Base-by-base conservation (phyloP, 2,329 filamentous ascomycete species). In the Phoma herbarum region DNA sequence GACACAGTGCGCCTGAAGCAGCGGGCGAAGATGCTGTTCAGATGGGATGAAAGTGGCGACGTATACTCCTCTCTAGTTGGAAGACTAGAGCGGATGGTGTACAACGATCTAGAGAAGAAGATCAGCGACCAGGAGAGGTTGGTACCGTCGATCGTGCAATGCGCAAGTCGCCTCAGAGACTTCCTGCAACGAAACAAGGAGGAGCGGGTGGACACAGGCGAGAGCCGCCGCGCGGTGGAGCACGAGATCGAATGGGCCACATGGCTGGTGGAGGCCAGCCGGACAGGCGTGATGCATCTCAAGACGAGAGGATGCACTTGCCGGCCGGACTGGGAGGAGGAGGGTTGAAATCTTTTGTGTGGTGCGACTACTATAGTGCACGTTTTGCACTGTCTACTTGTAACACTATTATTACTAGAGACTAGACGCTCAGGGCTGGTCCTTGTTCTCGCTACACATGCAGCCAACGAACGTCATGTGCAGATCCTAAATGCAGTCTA, bases 171-270 rank as follows among this genome's bases (percentile, higher is more conserved):
- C 37, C 26, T 76, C n/a, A 39, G 50, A 4, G 51, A 65, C 9
- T 71, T 63, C 23, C 37, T 76, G 10, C 18, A 61, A 3, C 50
- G 31, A 22, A 63, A 59, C 14, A 57, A 60, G 9, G 55, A 65
- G 1, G 67, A 60, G 11, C 58, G 71, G 5, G 33, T 73, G 0
- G 55, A 58, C 45, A 72, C 64, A 4, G 74, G 74, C 0, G 72
- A 75, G 52, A 50, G 50, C 14, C 41, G 51, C 7, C 45, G 45
- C 0, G 52, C 62, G 6, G 66, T 74, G 4, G 60, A 68, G 44
- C 72, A 74, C 61, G 71, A 76, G 55, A 31, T 68, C 22, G 62
- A 70, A 45, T 75, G 73, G 72, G 69, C 54, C n/a, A 49, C 59
- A 28, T 75, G 73, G 73, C 46, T 76, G 11, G 63, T 67, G 2